These are phyloP conservation scores for Alternaria longipes DNA, from an alignment of 2,329 filamentous ascomycete genomes.

Conservation along the genomic window DNA sequence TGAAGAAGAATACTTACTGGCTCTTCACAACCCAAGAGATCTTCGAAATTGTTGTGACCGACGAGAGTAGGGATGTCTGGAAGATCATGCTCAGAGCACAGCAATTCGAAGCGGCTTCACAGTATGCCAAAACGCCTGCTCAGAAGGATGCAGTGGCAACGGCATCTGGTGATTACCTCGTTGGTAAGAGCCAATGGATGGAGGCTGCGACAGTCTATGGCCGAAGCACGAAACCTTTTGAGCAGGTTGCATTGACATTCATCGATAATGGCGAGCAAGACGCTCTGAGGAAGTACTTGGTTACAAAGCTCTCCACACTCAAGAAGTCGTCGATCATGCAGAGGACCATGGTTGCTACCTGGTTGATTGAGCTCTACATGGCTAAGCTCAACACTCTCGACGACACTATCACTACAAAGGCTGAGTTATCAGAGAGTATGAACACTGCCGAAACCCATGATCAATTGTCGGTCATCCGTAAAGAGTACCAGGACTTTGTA, in stretches of 20 bases:
- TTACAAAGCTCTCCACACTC: conserved; percentile 81
- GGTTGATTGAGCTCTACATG: conserved; percentile 97
- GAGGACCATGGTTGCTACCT: conserved; percentile 91
- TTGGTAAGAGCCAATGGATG: conserved; percentile 79
- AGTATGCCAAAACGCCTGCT: conserved; percentile 78
- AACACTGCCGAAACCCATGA: conserved; percentile 76
- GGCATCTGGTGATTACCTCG: conserved; percentile 88
- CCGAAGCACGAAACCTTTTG: conserved; percentile 95
- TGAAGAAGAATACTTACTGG: conserved; percentile 97
- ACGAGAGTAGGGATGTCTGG: conserved; percentile 94
- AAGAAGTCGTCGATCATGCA: conserved; percentile 92
- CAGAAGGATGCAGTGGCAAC: conserved; percentile 93
- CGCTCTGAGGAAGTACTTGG: conserved; percentile 86
- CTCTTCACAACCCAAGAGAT: conserved; percentile 91
- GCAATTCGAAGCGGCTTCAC: conserved; percentile 87
- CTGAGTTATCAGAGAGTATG: conserved; percentile 77
- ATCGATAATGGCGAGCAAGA: conserved; percentile 92
- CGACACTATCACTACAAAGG: conserved; percentile 89
- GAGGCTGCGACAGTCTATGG: conserved; percentile 93
- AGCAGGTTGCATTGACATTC: conserved; percentile 90
- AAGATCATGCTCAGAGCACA: conserved; percentile 88
- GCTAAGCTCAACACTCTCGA: conserved; percentile 94
- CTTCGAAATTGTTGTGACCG: conserved; percentile 88
- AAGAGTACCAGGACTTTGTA: conserved; percentile 89
- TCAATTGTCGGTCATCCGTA: conserved; percentile 74